phyloP scores from a whole-genome alignment of 495 filamentous ascomycete genomes.

The Penicillium herquei region DNA sequence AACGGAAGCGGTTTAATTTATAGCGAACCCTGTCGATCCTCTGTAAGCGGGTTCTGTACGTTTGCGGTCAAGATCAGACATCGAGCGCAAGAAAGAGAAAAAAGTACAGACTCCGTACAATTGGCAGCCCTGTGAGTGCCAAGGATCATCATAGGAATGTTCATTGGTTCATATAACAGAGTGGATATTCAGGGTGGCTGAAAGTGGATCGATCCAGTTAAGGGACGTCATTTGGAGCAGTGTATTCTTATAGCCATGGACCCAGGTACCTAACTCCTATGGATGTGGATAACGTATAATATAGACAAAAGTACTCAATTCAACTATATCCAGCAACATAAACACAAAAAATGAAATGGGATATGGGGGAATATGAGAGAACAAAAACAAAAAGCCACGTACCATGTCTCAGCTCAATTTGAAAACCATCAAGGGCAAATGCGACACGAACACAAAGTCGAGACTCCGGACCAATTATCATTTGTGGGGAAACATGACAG shows the following conservation, averaged over 20 bases:
- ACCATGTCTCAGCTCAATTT: constrained; percentile 1
- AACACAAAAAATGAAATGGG: not conserved
- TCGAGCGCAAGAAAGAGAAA: no score
- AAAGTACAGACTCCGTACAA: no score
- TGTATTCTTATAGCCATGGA: no score
- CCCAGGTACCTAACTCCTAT: no score
- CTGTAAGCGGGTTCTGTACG: constrained; percentile 4
- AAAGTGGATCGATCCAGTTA: not conserved
- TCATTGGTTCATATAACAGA: no score
- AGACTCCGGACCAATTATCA: not conserved
- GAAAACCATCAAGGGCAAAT: not conserved
- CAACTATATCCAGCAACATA: not conserved
- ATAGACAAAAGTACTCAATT: not conserved
- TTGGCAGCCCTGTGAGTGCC: constrained; percentile 22
- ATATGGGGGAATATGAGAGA: not conserved
- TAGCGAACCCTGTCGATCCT: constrained; percentile 2
- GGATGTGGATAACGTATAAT: no score
- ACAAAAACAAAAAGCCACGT: not conserved
- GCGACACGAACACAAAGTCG: not conserved
- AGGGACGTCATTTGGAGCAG: constrained; percentile 7
- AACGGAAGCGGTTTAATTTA: not conserved
- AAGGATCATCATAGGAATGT: constrained; percentile 1
- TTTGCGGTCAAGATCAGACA: constrained; percentile 12
- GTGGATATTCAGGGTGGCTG: no score
- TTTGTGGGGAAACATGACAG: not conserved